These are phyloP conservation scores for Aspergillus wentii DNA, from an alignment of 495 filamentous ascomycete genomes.

Conservation along the genomic window DNA sequence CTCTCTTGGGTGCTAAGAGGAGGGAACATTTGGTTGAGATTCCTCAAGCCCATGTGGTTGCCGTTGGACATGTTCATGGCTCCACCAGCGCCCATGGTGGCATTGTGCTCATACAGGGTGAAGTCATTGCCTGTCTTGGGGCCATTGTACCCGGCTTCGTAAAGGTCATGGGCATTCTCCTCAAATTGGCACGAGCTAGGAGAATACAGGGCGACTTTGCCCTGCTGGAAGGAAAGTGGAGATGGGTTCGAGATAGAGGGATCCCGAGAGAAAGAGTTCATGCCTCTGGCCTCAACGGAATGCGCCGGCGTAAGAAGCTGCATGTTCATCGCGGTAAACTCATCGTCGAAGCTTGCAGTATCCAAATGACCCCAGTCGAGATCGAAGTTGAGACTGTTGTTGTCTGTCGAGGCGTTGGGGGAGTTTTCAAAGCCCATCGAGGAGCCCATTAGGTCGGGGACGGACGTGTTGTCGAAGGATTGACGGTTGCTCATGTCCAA, in stretches of 20 bases:
- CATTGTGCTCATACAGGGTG: slow-evolving; percentile 28
- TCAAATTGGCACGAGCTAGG: slow-evolving; percentile 41
- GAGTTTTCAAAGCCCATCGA: slow-evolving; percentile 18
- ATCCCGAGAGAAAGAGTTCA: slow-evolving; percentile 23
- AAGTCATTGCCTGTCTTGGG: slow-evolving; percentile 38
- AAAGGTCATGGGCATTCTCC: slow-evolving; percentile 32
- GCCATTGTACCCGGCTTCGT: slow-evolving; percentile 33
- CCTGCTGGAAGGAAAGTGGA: slow-evolving; percentile 31
- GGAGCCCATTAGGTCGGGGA: slow-evolving; percentile 17
- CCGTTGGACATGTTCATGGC: slow-evolving; percentile 6
- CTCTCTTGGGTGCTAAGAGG: slow-evolving; percentile 11
- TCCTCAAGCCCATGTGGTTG: not conserved
- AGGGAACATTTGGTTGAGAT: slow-evolving; percentile 17
- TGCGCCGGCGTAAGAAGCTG: slow-evolving; percentile 23
- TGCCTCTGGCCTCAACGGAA: slow-evolving; percentile 22
- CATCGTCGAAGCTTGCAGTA: slow-evolving; percentile 20
- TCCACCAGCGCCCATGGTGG: not conserved
- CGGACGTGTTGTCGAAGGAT: slow-evolving; percentile 21
- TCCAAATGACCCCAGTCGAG: slow-evolving; percentile 35
- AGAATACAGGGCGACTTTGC: slow-evolving; percentile 59
- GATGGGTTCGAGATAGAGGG: slow-evolving; percentile 19
- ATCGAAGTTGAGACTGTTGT: slow-evolving; percentile 28
- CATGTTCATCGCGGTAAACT: slow-evolving; percentile 31
- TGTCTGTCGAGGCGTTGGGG: slow-evolving; percentile 19
- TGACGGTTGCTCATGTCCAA: slow-evolving; percentile 21